Evolutionary conservation across 2,329 filamentous ascomycete genomes (phyloP).

Genomic region (Colletotrichum viniferum): DNA sequence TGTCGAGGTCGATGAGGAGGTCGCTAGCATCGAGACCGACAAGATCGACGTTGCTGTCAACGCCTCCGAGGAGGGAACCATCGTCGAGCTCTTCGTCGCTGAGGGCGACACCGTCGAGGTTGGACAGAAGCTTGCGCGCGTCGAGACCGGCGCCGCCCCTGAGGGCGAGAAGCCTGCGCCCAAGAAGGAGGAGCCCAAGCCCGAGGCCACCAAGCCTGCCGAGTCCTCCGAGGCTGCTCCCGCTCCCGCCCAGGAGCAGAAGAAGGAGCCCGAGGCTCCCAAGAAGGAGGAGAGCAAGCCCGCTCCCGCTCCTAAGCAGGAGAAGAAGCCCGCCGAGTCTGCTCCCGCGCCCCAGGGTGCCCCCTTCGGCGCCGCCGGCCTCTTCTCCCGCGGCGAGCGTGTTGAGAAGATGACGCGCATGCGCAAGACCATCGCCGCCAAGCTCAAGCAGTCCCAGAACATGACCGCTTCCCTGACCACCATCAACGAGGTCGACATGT

Average conservation of each 20-base stretch:
- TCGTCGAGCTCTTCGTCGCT: constrained; percentile 32
- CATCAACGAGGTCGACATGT: constrained; percentile 48
- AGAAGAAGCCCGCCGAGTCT: not conserved
- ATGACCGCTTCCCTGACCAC: constrained; percentile 75
- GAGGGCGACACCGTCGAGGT: constrained; percentile 37
- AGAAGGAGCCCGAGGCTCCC: constrained; percentile 14
- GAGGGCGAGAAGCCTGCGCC: not conserved
- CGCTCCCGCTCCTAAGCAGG: not conserved
- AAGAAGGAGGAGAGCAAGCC: constrained; percentile 20
- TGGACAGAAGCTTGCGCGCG: constrained; percentile 32
- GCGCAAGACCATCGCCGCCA: constrained; percentile 75
- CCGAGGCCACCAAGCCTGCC: constrained; percentile 6
- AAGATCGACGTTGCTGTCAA: constrained; percentile 36
- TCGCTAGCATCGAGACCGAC: constrained; percentile 37
- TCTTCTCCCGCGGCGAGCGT: constrained; percentile 17
- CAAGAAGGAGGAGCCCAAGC: constrained; percentile 25
- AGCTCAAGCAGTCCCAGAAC: constrained; percentile 71
- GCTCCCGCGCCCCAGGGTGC: not conserved
- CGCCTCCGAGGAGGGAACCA: constrained; percentile 27
- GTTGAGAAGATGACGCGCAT: constrained; percentile 60
- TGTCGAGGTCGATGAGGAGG: constrained; percentile 34
- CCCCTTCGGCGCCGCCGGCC: not conserved
- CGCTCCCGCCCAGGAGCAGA: constrained; percentile 8
- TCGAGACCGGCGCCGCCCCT: constrained; percentile 28
- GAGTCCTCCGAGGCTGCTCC: not conserved